Evolutionary conservation across 345 rosid species (phyloP).

Genomic region (Brassica juncea): DNA sequence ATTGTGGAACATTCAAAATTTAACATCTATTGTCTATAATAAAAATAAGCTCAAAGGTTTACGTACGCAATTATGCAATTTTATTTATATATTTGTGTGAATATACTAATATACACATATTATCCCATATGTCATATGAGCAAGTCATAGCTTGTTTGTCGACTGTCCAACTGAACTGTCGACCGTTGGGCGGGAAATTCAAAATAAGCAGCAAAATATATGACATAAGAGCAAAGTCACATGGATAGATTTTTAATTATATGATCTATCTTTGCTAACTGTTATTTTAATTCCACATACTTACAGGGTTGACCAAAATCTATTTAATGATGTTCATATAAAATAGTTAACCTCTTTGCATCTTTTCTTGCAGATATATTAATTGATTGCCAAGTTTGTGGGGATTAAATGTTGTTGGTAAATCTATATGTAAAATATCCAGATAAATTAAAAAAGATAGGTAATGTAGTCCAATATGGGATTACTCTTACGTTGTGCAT

Average conservation of each 20-base stretch:
- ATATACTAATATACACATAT: neutral
- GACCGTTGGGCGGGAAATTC: slow-evolving; percentile 43
- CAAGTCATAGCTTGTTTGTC: slow-evolving; percentile 24
- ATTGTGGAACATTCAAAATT: neutral
- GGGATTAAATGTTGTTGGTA: slow-evolving; percentile 7
- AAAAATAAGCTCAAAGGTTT: neutral
- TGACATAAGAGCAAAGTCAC: slow-evolving; percentile 32
- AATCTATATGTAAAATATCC: neutral
- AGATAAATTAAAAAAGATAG: neutral
- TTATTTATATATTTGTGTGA: neutral
- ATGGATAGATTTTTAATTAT: slow-evolving; percentile 23
- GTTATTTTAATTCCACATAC: neutral
- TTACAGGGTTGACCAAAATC: slow-evolving; percentile 27
- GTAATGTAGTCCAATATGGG: neutral
- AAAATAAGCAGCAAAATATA: slow-evolving; percentile 29
- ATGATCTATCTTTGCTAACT: slow-evolving; percentile 15
- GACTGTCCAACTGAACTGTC: slow-evolving; percentile 23
- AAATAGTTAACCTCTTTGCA: slow-evolving; percentile 16
- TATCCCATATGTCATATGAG: neutral
- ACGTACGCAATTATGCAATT: neutral
- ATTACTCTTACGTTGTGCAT: slow-evolving; percentile 7
- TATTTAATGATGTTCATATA: slow-evolving; percentile 15
- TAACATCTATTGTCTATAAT: neutral
- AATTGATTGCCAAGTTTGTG: slow-evolving; percentile 19
- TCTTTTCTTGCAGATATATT: slow-evolving; percentile 9